phyloP scores from a whole-genome alignment of 169 alveolate genomes.

The Plasmodium yoelii region DNA sequence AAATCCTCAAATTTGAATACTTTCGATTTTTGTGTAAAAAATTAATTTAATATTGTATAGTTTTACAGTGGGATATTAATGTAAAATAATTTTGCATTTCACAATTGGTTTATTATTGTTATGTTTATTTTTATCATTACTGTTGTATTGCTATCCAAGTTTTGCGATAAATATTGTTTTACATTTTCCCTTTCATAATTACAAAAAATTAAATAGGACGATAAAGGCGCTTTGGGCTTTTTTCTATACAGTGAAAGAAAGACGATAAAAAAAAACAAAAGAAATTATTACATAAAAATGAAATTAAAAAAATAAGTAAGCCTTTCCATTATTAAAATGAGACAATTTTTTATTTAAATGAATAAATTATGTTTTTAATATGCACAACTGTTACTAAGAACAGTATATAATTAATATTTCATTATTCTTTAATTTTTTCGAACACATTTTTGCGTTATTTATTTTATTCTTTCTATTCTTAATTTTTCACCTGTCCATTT shows the following conservation, averaged over 20 bases:
- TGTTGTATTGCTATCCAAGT: constrained; percentile 29
- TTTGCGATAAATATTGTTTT: constrained; percentile 27
- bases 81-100: not conserved
- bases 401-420: too few relatives aligned
- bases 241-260: constrained; percentile 13
- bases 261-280: not conserved
- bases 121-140: constrained; percentile 23
- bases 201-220: constrained; percentile 71
- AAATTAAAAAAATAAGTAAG: not conserved
- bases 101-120: not conserved
- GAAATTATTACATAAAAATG: not conserved
- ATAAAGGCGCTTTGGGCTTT: constrained; percentile 71
- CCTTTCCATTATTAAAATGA: too few relatives aligned
- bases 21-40: not conserved
- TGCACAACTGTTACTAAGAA: too few relatives aligned
- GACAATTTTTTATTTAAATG: too few relatives aligned
- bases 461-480: too few relatives aligned
- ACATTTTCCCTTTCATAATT: constrained; percentile 66
- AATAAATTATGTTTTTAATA: too few relatives aligned
- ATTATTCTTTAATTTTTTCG: too few relatives aligned
- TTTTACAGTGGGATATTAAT: too few relatives aligned
- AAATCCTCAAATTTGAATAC: not conserved
- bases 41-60: not conserved
- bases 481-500: not conserved
- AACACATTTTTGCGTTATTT: too few relatives aligned